Evolutionary conservation across 192 early-diverging fungal genomes (phyloP), one percentile per base, ranked within the genome.

Genomic region (Coemansia sp.): DNA sequence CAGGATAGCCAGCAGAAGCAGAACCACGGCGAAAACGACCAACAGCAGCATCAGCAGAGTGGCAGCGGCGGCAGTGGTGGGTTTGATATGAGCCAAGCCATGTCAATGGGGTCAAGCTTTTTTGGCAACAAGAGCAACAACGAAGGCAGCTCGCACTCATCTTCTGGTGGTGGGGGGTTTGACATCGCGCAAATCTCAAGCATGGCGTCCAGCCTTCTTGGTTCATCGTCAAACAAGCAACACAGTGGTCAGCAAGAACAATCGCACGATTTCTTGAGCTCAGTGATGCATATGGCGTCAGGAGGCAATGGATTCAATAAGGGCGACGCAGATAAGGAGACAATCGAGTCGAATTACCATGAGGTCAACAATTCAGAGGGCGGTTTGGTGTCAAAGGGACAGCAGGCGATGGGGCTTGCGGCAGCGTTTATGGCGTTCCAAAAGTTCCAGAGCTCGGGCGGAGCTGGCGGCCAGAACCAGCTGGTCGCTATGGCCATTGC

Each of bases 371-470:
- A 51, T 20, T 35, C 65, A n/a, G 30, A 33, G 2, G 34, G 55
- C 26, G 48, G 70, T n/a, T n/a, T 75, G 59, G 64, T 48, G 18
- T 12, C 20, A 28, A 60, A 70, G 70, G 74, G 70, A 1, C 73
- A 81, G 63, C 61, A 72, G 53, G 64, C 70, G 0, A 63, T 81
- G 72, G 79, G 79, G 0, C 45, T 81, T 64, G 79, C 79, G 2
- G 66, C 79, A 3, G 79, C 73, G 20, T 81, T 72, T 28, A 75
- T 64, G 69, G 79, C 79, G 10, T 72, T 71, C 60, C 64, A 77
- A 35, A 63, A 77, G 43, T 81, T 72, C 61, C 58, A 73, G n/a
- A 46, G 63, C 58, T 30, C 52, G 25, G 43, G 61, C 51, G 34
- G 61, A 20, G 10, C 33, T 16, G 74, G 70, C 8, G 65, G 57